A percentile compares a stretch with the other conserved stretches of the same genome.
Conservation (phyloP, 257 asterid genomes). For the Solanum arcanum region DNA sequence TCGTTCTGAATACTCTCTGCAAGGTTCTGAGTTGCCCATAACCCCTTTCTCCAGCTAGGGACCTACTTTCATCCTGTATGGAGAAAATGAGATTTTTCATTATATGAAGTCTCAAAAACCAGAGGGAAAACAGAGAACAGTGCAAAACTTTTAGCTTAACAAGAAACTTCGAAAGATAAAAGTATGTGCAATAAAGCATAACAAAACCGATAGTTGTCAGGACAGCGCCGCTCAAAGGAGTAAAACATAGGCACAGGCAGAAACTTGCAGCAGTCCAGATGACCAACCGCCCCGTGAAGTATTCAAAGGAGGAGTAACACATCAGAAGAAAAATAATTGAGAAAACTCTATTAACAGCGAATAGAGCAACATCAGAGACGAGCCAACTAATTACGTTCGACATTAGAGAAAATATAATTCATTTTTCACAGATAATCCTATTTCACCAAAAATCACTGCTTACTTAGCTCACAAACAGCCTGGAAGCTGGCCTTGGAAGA, state of each 20-base stretch:
- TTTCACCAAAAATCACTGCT: not conserved
- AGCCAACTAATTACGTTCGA: not conserved
- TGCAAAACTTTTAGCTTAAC: not conserved
- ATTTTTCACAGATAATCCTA: not conserved
- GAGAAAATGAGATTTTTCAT: not conserved
- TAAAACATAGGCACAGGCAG: not conserved
- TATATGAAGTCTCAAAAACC: not conserved
- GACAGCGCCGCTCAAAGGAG: not conserved
- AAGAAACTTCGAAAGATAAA: not conserved
- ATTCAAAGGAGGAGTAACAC: not conserved
- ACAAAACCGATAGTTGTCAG: not conserved
- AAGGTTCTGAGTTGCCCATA: constrained; percentile 39
- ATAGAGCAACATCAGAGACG: not conserved
- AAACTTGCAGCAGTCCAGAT: not conserved
- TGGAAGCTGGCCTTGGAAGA: not conserved
- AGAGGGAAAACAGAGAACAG: not conserved
- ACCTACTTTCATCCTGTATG: constrained; percentile 60
- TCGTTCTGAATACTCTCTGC: constrained; percentile 51
- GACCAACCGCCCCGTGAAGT: not conserved
- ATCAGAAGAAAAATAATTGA: not conserved
- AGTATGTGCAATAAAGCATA: not conserved
- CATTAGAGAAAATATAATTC: not conserved
- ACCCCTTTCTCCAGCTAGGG: constrained; percentile 69
- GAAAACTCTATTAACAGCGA: not conserved
- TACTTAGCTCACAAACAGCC: not conserved